Evolutionary conservation across 73 alveolate species (phyloP).

Genomic region (Paraurostyla sp.): DNA sequence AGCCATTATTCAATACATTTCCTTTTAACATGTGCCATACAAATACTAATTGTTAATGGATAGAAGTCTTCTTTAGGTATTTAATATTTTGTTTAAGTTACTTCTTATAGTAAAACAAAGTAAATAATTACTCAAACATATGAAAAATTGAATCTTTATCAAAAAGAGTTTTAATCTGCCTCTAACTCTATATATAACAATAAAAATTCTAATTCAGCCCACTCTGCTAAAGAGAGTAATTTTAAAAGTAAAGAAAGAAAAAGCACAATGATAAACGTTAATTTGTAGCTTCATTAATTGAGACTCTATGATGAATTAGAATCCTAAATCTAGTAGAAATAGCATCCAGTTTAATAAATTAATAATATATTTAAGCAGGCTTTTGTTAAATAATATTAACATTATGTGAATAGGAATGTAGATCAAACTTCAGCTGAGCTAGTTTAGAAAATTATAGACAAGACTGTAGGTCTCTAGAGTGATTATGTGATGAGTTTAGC

Average conservation of each 20-base stretch:
- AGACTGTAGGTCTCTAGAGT: neutral
- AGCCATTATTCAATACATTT: neutral
- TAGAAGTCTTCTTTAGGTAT: neutral
- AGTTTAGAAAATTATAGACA: neutral
- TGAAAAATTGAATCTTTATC: neutral
- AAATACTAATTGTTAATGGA: no score
- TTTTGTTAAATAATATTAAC: conserved; percentile 12
- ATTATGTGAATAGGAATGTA: conserved; percentile 3
- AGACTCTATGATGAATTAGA: conserved; percentile 32
- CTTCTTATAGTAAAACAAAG: neutral
- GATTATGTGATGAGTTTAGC: neutral
- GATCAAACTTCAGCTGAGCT: neutral
- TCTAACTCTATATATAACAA: neutral
- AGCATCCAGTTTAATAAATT: conserved; percentile 14
- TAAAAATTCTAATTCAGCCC: neutral
- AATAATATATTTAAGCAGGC: neutral
- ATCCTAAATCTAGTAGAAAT: neutral
- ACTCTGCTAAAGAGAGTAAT: neutral
- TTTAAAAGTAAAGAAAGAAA: neutral
- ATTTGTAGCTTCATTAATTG: neutral
- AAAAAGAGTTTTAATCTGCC: neutral
- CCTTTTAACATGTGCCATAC: no score
- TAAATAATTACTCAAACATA: neutral
- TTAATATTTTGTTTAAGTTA: neutral
- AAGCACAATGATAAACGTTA: neutral